Conservation (phyloP, 1,284 basidiomycete species). For the Tranzscheliella williamsii region DNA sequence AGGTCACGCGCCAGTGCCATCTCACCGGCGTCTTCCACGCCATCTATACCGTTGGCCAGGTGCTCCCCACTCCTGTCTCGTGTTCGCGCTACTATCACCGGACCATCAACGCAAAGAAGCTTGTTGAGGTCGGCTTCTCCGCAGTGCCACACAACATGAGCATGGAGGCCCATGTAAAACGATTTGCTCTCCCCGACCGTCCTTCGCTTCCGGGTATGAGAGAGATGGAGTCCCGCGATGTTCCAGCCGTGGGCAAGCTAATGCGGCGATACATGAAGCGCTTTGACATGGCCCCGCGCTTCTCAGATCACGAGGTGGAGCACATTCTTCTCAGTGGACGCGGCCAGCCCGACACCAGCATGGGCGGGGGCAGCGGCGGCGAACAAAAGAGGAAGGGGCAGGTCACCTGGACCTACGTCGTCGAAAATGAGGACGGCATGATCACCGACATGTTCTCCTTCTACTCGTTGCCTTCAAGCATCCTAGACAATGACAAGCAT, state of each 20-base stretch:
- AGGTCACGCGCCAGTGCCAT: slow-evolving; percentile 91
- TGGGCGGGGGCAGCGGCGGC: slow-evolving; percentile 39
- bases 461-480: slow-evolving; percentile 90
- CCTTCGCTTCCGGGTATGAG: slow-evolving; percentile 66
- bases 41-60: slow-evolving; percentile 76
- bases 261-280: slow-evolving; percentile 79
- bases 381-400: slow-evolving; percentile 68
- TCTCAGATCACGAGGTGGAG: slow-evolving; percentile 77
- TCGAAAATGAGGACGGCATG: slow-evolving; percentile 81
- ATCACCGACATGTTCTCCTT: slow-evolving; percentile 97
- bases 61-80: slow-evolving; percentile 55
- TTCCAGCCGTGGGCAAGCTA: slow-evolving; percentile 74
- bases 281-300: slow-evolving; percentile 81
- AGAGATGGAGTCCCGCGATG: slow-evolving; percentile 83
- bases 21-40: slow-evolving; percentile 92
- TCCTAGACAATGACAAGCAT: slow-evolving; percentile 69
- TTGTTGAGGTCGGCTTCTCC: slow-evolving; percentile 90
- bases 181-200: slow-evolving; percentile 39
- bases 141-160: slow-evolving; percentile 62
- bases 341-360: slow-evolving; percentile 66
- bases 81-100: slow-evolving; percentile 82
- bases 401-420: slow-evolving; percentile 94
- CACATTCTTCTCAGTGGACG: slow-evolving; percentile 87
- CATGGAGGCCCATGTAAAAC: slow-evolving; percentile 38
- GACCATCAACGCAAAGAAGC: slow-evolving; percentile 85